Conservation (phyloP, 2,329 filamentous ascomycete genomes). For the Pseudogymnoascus sp. region DNA sequence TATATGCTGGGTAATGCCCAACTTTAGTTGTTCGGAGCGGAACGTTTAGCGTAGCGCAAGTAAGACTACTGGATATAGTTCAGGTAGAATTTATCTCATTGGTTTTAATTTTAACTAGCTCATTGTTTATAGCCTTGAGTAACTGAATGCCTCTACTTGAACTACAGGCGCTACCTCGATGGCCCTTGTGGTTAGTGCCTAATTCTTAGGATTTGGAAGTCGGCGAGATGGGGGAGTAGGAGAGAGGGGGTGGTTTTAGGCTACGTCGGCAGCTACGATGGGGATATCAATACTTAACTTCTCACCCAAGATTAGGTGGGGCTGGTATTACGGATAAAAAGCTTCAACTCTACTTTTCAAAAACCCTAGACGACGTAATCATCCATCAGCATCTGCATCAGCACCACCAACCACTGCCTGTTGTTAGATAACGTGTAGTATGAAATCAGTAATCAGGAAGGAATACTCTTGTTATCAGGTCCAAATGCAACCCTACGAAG, state of each 20-base stretch:
- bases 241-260: background rate
- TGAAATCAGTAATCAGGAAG: background rate
- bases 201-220: too few species aligned
- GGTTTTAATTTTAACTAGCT: too few species aligned
- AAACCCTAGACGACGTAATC: background rate
- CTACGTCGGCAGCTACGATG: background rate
- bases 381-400: constrained; percentile 15
- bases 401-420: constrained; percentile 14
- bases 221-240: too few species aligned
- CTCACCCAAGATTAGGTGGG: background rate
- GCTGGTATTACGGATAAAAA: background rate
- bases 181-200: background rate
- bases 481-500: background rate
- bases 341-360: background rate
- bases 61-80: background rate
- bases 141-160: too few species aligned
- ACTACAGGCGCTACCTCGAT: background rate
- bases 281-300: background rate
- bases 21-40: too few species aligned
- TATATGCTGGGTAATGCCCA: background rate
- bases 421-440: background rate
- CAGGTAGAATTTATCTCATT: too few species aligned
- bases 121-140: too few species aligned
- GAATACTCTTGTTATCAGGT: background rate
- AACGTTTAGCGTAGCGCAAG: too few species aligned